Percentiles rank a stretch among this genome's conserved stretches.
Evolutionary conservation across 257 asterid species (phyloP).

Genomic region (Jaltomata sinuosa): DNA sequence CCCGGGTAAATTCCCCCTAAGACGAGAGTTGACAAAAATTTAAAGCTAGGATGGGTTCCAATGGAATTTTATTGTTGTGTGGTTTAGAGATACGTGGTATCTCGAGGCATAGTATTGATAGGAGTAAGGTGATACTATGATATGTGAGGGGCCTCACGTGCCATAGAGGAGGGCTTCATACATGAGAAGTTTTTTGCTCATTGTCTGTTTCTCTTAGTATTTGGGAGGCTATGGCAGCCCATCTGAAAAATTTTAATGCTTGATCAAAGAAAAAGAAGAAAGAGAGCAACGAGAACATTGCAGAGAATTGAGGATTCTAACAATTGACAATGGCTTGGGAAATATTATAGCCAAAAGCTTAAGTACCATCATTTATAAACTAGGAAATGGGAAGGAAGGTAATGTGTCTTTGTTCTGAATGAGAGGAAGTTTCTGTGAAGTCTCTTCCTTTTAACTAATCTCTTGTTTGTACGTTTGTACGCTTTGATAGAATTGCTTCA

Average conservation of each 20-base stretch:
- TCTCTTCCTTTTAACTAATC: not conserved
- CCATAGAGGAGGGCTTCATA: not conserved
- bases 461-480: not conserved
- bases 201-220: not conserved
- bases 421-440: not conserved
- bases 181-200: not conserved
- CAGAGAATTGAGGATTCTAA: not conserved
- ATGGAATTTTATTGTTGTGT: no score
- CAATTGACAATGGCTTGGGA: not conserved
- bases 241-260: not conserved
- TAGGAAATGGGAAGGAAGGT: not conserved
- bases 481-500: not conserved
- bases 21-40: no score
- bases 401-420: not conserved
- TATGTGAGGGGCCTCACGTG: no score
- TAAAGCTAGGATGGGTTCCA: no score
- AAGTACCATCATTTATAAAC: not conserved
- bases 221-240: not conserved
- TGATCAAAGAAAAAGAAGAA: not conserved
- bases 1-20: no score
- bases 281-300: not conserved
- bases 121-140: no score
- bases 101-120: no score
- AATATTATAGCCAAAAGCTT: not conserved
- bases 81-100: no score